Percentiles rank a stretch among this genome's conserved stretches.
These are phyloP conservation scores for Lactarius vividus DNA, from an alignment of 768 basidiomycete species.

Conservation along the genomic window DNA sequence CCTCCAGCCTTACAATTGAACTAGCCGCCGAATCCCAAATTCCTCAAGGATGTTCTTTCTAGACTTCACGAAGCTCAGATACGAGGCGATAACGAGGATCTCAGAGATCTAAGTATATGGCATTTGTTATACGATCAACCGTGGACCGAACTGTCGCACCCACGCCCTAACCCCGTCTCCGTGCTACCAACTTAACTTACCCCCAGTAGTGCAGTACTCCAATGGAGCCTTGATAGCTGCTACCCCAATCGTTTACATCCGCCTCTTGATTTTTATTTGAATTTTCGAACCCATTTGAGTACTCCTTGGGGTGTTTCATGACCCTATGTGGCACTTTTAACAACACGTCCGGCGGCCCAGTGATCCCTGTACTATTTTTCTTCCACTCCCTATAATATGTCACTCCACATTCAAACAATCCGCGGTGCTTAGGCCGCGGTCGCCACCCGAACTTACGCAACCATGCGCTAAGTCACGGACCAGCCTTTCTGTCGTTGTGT, in stretches of 20 bases:
- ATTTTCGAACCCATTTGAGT: too few relatives aligned
- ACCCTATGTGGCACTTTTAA: too few relatives aligned
- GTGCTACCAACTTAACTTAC: neutral
- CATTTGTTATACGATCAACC: neutral
- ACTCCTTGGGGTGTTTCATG: too few relatives aligned
- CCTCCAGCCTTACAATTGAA: too few relatives aligned
- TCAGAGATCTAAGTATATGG: neutral
- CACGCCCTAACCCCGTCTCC: neutral
- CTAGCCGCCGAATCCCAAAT: neutral
- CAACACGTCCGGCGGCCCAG: too few relatives aligned
- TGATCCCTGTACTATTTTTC: too few relatives aligned
- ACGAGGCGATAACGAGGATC: neutral
- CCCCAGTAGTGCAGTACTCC: neutral
- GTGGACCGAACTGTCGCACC: neutral
- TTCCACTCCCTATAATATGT: too few relatives aligned
- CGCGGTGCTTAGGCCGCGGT: neutral
- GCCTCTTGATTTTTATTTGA: neutral
- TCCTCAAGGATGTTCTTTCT: neutral
- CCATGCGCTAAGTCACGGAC: too few relatives aligned
- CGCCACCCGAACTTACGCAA: too few relatives aligned
- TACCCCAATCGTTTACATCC: neutral
- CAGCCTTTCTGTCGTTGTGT: too few relatives aligned
- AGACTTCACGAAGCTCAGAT: neutral
- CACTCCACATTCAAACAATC: too few relatives aligned
- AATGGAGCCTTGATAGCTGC: neutral